Evolutionary conservation across 768 basidiomycete species (phyloP), one percentile per base, ranked within the genome.

Genomic region (Tricholoma matsutake): DNA sequence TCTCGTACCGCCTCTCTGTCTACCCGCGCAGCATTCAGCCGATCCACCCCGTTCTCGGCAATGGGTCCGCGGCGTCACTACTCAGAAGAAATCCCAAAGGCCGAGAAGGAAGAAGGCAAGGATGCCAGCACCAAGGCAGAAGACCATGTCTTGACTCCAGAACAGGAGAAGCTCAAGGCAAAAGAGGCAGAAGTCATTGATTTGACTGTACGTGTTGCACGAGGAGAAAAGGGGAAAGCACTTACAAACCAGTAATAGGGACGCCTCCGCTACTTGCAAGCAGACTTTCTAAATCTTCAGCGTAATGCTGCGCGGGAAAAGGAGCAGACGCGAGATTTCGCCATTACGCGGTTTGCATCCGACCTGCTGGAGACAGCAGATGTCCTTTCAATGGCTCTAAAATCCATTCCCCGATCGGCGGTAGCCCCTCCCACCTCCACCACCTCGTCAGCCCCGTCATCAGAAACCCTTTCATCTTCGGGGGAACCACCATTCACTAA

Each of bases 211-310:
- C 66, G 90, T 78, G 37, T 56, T 45, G 35, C 20, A 18, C 31
- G 18, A 53, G 51, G 32, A 35, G 52, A 45, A 18, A 2, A 41
- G 14, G 31, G 11, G 29, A 13, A 32, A n/a, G 2, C 41, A 61
- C 65, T 51, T 6, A 65, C 56, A 54, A 58, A 60, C 64, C 53
- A 65, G 60, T 8, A 39, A 18, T 73, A 97, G 96, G 83, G 87
- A 72, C 92, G 94, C 64, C 81, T 97, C 67, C 88, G 91, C 52
- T 97, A 98, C 72, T 81, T 92, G 60, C 90, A 95, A 71, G 97
- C 97, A 67, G 97, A 99, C 78, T 95, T 94, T 76, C 78, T 96
- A 47, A 99, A 98, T 75, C 82, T 97, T 47, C 94, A 96, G 71
- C 91, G 95, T 58, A 94, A 95, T 68, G 84, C 94, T 57, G 88